phyloP scores from a whole-genome alignment of 192 early-diverging fungal genomes.

The Entomortierella beljakovae region DNA sequence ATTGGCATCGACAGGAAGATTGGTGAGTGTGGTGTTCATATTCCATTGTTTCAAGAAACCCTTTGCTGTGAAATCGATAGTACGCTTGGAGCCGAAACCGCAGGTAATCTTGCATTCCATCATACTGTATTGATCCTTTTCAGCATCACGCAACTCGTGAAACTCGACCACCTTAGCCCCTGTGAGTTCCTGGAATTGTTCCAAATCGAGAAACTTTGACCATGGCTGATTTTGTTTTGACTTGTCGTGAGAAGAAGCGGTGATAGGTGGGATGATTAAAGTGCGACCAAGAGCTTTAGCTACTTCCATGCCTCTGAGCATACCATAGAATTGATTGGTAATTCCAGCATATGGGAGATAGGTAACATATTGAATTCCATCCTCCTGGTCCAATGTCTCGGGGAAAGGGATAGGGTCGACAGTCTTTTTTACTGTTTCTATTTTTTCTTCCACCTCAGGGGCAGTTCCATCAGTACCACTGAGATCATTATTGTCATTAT shows the following conservation, averaged over 20 bases:
- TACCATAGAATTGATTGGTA: conserved; percentile 54
- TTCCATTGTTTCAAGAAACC: conserved; percentile 54
- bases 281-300: conserved; percentile 42
- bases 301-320: conserved; percentile 51
- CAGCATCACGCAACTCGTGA: conserved; percentile 38
- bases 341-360: conserved; percentile 53
- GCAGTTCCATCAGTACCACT: conserved; percentile 9
- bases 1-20: conserved; percentile 24
- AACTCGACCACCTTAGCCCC: conserved; percentile 52
- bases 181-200: conserved; percentile 41
- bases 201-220: conserved; percentile 53
- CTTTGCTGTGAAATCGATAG: conserved; percentile 51
- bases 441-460: conserved; percentile 26
- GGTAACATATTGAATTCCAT: conserved; percentile 25
- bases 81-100: conserved; percentile 50
- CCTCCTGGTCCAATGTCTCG: conserved; percentile 25
- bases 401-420: conserved; percentile 21
- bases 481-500: neutral
- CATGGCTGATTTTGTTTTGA: conserved; percentile 54
- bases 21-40: conserved; percentile 29
- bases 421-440: neutral
- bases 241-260: conserved; percentile 51
- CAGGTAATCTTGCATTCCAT: conserved; percentile 46
- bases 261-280: conserved; percentile 48
- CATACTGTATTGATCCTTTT: conserved; percentile 25